Evolutionary conservation across 2,329 filamentous ascomycete genomes (phyloP), one percentile per base, ranked within the genome.

Genomic region (Ophiostoma piceae): DNA sequence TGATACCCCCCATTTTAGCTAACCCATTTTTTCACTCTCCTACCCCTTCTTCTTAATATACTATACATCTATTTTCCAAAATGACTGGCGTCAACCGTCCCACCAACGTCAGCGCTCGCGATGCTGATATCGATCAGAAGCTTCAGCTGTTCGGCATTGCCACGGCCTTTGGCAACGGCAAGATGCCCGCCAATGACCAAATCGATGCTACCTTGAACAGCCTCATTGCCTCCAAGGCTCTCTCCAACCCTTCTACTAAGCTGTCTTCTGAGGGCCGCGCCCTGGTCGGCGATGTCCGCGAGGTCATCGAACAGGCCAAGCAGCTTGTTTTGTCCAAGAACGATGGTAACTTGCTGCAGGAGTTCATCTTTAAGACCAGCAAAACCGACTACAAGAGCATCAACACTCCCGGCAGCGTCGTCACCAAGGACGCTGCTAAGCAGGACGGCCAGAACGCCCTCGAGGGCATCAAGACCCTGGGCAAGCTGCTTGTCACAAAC

Each of bases 161-260:
- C 80, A 81, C 79, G 84, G 94, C 93, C 68, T 97, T 98, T 79
- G 85, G 91, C 77, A 87, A 88, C 75, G 94, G 94, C 83, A 98
- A 97, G 80, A 89, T 94, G 65, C 94, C 94, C 73, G 96, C 94
- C 76, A 97, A 97, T 80, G 92, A 94, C 76, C 94, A 97, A 83
- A 96, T 97, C 79, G 95, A 98, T 82, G 85, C 97, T 67, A 94
- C 95, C 37, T 81, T 99, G 78, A 98, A 96, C 85, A 95, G 91
- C 78, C 90, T 92, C 75, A 84, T 97, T 67, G 84, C 84, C 43
- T 94, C 90, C 74, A 88, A 86, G 77, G 83, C 87, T 9, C 82
- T 98, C 35, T 80, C 87, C 3, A 87, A 81, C 32, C 93, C 94
- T 6, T 90, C 92, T 0, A 82, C 85, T 71, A 90, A 90, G 77